A percentile compares a stretch with the other conserved stretches of the same genome.
Conservation (phyloP, 116 monocot genomes). For the Trichopus zeylanicus region DNA sequence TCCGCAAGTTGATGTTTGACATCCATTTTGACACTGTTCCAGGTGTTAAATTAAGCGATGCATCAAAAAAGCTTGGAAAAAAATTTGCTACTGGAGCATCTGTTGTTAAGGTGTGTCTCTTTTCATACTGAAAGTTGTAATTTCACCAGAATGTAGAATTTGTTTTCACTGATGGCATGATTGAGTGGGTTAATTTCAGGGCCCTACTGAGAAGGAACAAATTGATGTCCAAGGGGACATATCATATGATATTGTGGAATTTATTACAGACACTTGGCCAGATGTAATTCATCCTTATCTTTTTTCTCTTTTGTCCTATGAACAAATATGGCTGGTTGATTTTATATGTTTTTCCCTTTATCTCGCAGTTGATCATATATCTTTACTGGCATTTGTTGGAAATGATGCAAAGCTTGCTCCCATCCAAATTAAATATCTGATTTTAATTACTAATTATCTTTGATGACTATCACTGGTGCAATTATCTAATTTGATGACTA, state of each 20-base stretch:
- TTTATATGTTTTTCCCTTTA: background rate
- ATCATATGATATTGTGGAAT: slow-evolving; percentile 80
- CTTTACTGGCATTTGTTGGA: too few species aligned
- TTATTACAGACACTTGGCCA: slow-evolving; percentile 84
- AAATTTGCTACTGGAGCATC: slow-evolving; percentile 99
- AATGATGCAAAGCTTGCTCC: too few species aligned
- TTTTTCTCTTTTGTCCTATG: background rate
- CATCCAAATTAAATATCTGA: too few species aligned
- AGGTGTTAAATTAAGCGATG: slow-evolving; percentile 91
- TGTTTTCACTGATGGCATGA: background rate
- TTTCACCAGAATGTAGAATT: too few species aligned
- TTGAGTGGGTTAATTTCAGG: slow-evolving; percentile 41
- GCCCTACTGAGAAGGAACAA: slow-evolving; percentile 96
- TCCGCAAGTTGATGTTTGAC: too few species aligned
- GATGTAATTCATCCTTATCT: slow-evolving; percentile 38
- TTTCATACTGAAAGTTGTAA: background rate
- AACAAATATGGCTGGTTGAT: background rate
- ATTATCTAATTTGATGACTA: too few species aligned
- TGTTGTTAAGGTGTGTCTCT: slow-evolving; percentile 82
- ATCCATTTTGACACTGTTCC: background rate
- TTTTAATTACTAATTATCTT: too few species aligned
- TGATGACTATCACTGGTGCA: too few species aligned
- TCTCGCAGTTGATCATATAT: background rate
- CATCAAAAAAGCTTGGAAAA: slow-evolving; percentile 97
- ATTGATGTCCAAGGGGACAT: slow-evolving; percentile 99